Percentiles rank a stretch among this genome's conserved stretches.
Evolutionary conservation across 2,329 filamentous ascomycete genomes (phyloP).

Genomic region (Tolypocladium cylindrosporum): DNA sequence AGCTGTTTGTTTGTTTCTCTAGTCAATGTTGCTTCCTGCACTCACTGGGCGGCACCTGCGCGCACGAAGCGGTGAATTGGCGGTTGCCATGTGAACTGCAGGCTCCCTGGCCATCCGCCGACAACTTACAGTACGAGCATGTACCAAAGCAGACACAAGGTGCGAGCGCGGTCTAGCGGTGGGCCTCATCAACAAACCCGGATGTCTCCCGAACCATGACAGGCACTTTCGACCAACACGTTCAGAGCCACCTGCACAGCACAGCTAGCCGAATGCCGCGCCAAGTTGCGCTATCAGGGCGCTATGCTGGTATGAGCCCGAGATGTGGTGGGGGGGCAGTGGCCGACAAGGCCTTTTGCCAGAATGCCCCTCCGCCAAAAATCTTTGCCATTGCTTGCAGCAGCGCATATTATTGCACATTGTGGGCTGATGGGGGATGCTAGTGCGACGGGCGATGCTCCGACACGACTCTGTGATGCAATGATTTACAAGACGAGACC

Average conservation of each 20-base stretch:
- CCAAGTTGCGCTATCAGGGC: not conserved
- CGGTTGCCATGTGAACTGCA: too few relatives aligned
- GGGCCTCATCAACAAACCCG: not conserved
- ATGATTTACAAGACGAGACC: not conserved
- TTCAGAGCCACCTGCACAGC: not conserved
- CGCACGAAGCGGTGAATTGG: too few relatives aligned
- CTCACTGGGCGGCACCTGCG: not conserved
- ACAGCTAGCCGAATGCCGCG: not conserved
- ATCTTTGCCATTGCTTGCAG: not conserved
- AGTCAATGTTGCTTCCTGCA: not conserved
- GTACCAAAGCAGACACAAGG: not conserved
- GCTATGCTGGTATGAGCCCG: not conserved
- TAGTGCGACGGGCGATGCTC: not conserved
- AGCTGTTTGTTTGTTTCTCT: not conserved
- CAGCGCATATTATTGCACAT: not conserved
- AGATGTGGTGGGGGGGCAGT: not conserved
- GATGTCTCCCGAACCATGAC: not conserved
- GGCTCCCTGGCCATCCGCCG: not conserved
- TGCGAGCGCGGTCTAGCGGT: not conserved
- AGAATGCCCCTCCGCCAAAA: not conserved
- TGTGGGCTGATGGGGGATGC: not conserved
- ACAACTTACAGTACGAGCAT: not conserved
- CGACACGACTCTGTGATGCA: not conserved
- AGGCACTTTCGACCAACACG: not conserved
- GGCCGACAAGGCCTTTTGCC: not conserved